These are phyloP conservation scores for Tolypocladium inflatum DNA, from an alignment of 2,329 filamentous ascomycete genomes.

Conservation along the genomic window DNA sequence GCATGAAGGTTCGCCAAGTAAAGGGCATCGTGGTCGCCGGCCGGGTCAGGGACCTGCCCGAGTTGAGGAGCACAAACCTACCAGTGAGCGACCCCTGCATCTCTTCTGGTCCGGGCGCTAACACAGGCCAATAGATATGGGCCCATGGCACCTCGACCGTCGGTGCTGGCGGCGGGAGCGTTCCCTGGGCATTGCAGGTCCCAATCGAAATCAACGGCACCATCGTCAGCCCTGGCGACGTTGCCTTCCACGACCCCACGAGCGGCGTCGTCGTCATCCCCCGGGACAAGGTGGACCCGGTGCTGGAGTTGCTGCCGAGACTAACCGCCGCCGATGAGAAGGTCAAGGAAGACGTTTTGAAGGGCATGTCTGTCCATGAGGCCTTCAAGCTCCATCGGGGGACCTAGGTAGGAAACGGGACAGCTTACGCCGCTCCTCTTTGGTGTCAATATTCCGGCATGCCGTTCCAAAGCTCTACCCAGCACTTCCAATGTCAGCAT, in stretches of 20 bases:
- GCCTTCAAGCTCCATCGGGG: constrained; percentile 52
- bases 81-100: constrained; percentile 34
- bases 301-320: constrained; percentile 50
- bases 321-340: constrained; percentile 43
- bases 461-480: neutral
- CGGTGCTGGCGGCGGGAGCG: constrained; percentile 45
- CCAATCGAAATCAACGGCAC: constrained; percentile 33
- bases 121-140: constrained; percentile 35
- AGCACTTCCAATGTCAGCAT: neutral
- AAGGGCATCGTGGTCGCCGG: constrained; percentile 58
- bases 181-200: constrained; percentile 43
- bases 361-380: constrained; percentile 53
- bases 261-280: constrained; percentile 65
- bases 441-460: neutral
- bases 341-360: constrained; percentile 55
- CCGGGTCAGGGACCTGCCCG: constrained; percentile 54
- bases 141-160: constrained; percentile 46
- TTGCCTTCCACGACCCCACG: constrained; percentile 59
- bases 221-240: constrained; percentile 45
- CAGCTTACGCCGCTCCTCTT: neutral
- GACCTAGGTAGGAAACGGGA: constrained; percentile 6
- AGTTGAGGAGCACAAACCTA: constrained; percentile 44
- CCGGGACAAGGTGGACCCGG: constrained; percentile 44
- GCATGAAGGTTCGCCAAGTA: constrained; percentile 54
- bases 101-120: neutral